Base-by-base conservation (phyloP, 1,284 basidiomycete genomes). In the Pterulicium gracile region DNA sequence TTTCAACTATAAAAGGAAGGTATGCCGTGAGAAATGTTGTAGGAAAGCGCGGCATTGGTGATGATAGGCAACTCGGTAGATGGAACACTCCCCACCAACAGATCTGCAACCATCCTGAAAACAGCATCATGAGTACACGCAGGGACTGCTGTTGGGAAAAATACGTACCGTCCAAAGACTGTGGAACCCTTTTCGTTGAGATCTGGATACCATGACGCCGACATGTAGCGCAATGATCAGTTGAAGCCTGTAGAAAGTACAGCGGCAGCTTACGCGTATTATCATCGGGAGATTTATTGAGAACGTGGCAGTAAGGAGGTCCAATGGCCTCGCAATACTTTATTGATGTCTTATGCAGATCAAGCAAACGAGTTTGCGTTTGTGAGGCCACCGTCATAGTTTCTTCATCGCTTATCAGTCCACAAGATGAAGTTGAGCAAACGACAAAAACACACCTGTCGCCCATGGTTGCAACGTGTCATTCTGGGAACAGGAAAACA, bases 281-380 rank as follows among this genome's bases (percentile, higher is more conserved):
- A 49, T 69, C 67, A 36, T 61, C 60, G 7, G 62, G 62, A 5
- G 58, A 51, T 47, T 67, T 60, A 49, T 70, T 70, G 39, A 72
- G 56, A 10, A 61, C 53, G 52, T 69, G 67, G 14, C 67, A 59
- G 5, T 67, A 63, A 44, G 65, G 61, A 3, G 63, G 61, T 4
- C 69, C 69, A 42, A 70, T 69, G 1, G 58, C 61, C 49, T 69
- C 62, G 20, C 62, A 59, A 52, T 70, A 70, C 44, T 57, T 57
- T 27, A 70, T 66, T 2, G 67, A 70, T n/a, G 58, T 54, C 3
- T 60, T 59, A 44, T 69, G 67, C 12, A 72, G 57, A 48, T 70
- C 68, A 21, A 72, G 51, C 10, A 67, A 54, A 45, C 68, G 66
- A 1, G 63, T 66, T 50, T 67, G 60, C 49, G 66, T 59, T 41